Conservation (phyloP, 805 yeast species). For the Saccharomycopsis javanensis region DNA sequence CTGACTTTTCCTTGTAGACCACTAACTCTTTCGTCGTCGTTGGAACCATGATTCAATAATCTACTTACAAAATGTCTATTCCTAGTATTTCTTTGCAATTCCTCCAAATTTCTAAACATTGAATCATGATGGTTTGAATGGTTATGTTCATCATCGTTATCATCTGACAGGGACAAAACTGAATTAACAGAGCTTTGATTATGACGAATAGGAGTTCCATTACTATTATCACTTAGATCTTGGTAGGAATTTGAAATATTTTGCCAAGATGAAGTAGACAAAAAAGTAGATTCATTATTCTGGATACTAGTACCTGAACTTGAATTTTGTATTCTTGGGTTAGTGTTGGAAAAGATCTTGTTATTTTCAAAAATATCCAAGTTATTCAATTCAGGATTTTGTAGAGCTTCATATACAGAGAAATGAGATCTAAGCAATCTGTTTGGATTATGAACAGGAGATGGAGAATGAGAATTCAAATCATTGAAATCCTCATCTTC, state of each 20-base stretch:
- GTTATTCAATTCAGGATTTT: constrained; percentile 15
- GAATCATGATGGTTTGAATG: background rate
- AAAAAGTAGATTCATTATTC: constrained; percentile 7
- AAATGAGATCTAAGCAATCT: constrained; percentile 15
- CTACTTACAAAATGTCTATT: background rate
- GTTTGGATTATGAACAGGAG: constrained; percentile 1
- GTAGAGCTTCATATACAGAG: constrained; percentile 16
- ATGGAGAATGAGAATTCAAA: background rate
- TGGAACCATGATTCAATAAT: background rate
- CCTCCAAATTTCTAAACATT: background rate
- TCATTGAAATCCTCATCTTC: background rate
- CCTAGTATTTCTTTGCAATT: background rate
- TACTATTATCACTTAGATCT: constrained; percentile 1
- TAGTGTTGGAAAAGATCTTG: background rate
- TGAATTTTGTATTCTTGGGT: background rate
- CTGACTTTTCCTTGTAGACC: background rate
- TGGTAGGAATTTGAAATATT: constrained; percentile 7
- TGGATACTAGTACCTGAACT: background rate
- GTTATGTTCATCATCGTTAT: constrained; percentile 9
- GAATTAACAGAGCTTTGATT: constrained; percentile 12
- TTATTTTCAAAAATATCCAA: background rate
- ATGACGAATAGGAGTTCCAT: constrained; percentile 8
- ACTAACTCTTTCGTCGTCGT: background rate
- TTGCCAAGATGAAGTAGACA: constrained; percentile 19
- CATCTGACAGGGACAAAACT: constrained; percentile 15